Percentiles rank a stretch among this genome's conserved stretches.
These are phyloP conservation scores for Nicotiana tomentosiformis DNA, from an alignment of 257 asterid species.

Conservation along the genomic window DNA sequence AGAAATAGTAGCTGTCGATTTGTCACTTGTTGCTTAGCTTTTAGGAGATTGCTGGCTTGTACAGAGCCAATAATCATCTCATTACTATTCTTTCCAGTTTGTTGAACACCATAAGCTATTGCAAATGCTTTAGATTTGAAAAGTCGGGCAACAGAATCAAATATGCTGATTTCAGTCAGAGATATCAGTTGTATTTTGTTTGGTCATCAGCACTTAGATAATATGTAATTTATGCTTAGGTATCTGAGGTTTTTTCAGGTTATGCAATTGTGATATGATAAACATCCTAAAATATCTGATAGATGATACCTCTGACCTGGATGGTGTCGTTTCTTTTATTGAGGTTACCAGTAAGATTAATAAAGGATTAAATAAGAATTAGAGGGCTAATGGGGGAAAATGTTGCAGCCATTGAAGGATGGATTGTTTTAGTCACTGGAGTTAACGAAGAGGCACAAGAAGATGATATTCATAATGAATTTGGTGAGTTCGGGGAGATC, in stretches of 20 bases:
- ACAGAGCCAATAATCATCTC: neutral
- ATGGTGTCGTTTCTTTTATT: neutral
- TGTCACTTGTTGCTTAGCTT: neutral
- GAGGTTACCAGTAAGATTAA: neutral
- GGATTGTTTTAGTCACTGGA: conserved; percentile 94
- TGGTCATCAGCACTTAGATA: neutral
- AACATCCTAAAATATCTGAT: neutral
- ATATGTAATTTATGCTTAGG: neutral
- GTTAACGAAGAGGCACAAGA: conserved; percentile 98
- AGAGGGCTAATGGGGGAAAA: conserved; percentile 19
- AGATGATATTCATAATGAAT: conserved; percentile 71
- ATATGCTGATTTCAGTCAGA: neutral
- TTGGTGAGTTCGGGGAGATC: conserved; percentile 91
- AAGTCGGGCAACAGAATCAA: neutral
- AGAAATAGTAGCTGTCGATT: neutral
- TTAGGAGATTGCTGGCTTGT: neutral
- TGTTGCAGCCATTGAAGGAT: conserved; percentile 94
- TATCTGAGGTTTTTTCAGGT: neutral
- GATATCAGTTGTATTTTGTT: neutral
- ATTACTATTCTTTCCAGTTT: no score
- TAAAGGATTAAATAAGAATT: neutral
- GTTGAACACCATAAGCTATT: no score
- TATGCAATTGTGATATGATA: neutral
- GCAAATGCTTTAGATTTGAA: neutral
- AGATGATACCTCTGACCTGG: neutral